Percentiles rank a stretch among this genome's conserved stretches.
These are phyloP conservation scores for Leptodermis oblonga DNA, from an alignment of 257 asterid species.

Conservation along the genomic window DNA sequence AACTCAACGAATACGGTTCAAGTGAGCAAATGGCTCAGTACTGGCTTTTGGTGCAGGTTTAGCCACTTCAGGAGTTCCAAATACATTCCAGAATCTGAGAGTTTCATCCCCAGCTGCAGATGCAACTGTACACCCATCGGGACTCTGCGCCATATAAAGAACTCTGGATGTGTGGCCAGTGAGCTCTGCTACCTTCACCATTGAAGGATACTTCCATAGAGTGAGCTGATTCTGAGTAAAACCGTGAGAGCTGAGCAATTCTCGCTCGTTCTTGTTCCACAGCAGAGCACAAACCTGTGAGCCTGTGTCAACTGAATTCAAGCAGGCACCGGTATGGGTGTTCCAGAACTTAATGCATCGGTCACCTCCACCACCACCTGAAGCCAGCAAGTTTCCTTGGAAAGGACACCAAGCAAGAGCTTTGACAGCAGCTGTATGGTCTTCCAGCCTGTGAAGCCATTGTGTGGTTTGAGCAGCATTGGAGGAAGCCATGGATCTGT, in stretches of 20 bases:
- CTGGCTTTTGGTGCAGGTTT: constrained; percentile 65
- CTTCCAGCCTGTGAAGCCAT: constrained; percentile 90
- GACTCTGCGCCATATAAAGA: constrained; percentile 92
- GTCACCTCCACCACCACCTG: constrained; percentile 92
- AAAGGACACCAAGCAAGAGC: constrained; percentile 99
- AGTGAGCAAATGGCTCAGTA: constrained; percentile 80
- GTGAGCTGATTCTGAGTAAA: constrained; percentile 92
- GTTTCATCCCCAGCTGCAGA: constrained; percentile 97
- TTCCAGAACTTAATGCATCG: constrained; percentile 85
- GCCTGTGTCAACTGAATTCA: constrained; percentile 86
- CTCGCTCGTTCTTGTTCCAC: constrained; percentile 90
- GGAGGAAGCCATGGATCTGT: constrained; percentile 63
- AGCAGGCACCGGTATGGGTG: constrained; percentile 91
- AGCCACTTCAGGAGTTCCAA: constrained; percentile 82
- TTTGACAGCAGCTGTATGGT: constrained; percentile 88
- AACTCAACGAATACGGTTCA: constrained; percentile 65
- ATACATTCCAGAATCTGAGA: constrained; percentile 86
- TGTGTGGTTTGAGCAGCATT: constrained; percentile 47
- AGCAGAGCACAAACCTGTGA: constrained; percentile 91
- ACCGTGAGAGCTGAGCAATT: constrained; percentile 88
- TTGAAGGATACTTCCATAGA: constrained; percentile 93
- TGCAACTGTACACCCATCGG: constrained; percentile 92
- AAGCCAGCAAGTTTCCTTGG: constrained; percentile 76
- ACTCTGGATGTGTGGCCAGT: constrained; percentile 94
- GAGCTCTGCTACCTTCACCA: constrained; percentile 89